A percentile compares a stretch with the other conserved stretches of the same genome.
Evolutionary conservation across 106 monocot genomes (phyloP).

Genomic region (Alisma plantagoaquatica): DNA sequence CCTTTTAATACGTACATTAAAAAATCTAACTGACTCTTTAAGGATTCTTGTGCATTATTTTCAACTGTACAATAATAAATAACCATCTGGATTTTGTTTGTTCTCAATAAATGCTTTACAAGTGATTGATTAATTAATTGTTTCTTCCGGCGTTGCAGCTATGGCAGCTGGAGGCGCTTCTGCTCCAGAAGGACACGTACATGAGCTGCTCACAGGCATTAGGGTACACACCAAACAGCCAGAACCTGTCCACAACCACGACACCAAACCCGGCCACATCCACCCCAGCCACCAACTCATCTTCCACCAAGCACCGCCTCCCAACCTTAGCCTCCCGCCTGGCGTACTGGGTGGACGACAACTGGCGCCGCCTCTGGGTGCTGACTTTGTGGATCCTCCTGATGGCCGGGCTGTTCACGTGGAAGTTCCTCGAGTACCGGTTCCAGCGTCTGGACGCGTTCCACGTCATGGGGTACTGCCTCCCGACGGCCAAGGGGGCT

Average conservation of each 20-base stretch:
- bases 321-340: neutral
- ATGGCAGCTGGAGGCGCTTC: constrained; percentile 23
- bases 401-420: constrained; percentile 28
- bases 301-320: neutral
- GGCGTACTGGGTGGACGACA: constrained; percentile 25
- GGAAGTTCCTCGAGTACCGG: constrained; percentile 29
- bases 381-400: constrained; percentile 28
- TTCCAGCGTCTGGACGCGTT: constrained; percentile 11
- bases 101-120: too few relatives aligned
- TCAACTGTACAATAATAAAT: too few relatives aligned
- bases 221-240: too few relatives aligned
- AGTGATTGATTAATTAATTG: neutral
- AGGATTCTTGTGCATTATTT: too few relatives aligned
- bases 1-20: too few relatives aligned
- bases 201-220: too few relatives aligned
- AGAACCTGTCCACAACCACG: constrained; percentile 4
- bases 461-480: constrained; percentile 39
- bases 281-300: constrained; percentile 28
- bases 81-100: too few relatives aligned
- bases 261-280: constrained; percentile 4
- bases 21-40: too few relatives aligned
- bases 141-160: too few relatives aligned
- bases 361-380: constrained; percentile 43
- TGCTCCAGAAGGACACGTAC: too few relatives aligned
- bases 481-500: constrained; percentile 32